phyloP scores from a whole-genome alignment of 495 filamentous ascomycete species.

The Sordaria brevicollis region DNA sequence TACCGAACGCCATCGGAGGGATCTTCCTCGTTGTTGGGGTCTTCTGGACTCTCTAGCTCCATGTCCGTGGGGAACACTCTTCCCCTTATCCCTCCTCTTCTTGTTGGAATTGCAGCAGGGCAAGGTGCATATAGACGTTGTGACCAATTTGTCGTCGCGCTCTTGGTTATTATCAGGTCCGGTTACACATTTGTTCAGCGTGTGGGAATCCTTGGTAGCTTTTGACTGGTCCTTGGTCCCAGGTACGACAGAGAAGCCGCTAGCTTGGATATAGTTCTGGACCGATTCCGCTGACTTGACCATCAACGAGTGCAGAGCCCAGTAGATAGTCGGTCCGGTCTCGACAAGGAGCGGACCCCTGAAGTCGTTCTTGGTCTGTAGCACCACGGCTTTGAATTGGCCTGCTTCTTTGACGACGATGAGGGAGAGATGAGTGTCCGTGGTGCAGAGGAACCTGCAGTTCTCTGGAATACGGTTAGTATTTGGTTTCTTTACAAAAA shows the following conservation, averaged over 20 bases:
- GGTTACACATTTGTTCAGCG: not conserved
- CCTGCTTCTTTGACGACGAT: constrained; percentile 25
- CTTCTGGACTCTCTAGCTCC: constrained; percentile 2
- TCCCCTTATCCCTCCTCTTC: constrained; percentile 1
- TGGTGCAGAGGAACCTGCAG: constrained; percentile 24
- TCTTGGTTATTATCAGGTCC: constrained; percentile 5
- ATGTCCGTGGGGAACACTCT: not conserved
- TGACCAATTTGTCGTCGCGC: constrained; percentile 8
- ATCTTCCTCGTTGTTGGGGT: not conserved
- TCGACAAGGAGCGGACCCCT: constrained; percentile 24
- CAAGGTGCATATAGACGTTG: constrained; percentile 3
- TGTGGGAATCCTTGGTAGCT: not conserved
- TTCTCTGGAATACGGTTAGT: constrained; percentile 20
- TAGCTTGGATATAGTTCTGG: constrained; percentile 25
- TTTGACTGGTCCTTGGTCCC: constrained; percentile 6
- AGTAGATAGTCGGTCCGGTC: constrained; percentile 5
- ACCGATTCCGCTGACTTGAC: constrained; percentile 26
- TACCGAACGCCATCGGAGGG: constrained; percentile 9
- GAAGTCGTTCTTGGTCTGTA: constrained; percentile 15
- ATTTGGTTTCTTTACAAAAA: too few relatives aligned
- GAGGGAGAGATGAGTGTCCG: constrained; percentile 19
- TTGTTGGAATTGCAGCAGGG: not conserved
- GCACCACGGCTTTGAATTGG: constrained; percentile 22
- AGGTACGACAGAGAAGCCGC: constrained; percentile 22
- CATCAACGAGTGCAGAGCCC: constrained; percentile 21